A percentile compares a stretch with the other conserved stretches of the same genome.
Conservation (phyloP, 768 basidiomycete genomes). For the Heimioporus sp. region DNA sequence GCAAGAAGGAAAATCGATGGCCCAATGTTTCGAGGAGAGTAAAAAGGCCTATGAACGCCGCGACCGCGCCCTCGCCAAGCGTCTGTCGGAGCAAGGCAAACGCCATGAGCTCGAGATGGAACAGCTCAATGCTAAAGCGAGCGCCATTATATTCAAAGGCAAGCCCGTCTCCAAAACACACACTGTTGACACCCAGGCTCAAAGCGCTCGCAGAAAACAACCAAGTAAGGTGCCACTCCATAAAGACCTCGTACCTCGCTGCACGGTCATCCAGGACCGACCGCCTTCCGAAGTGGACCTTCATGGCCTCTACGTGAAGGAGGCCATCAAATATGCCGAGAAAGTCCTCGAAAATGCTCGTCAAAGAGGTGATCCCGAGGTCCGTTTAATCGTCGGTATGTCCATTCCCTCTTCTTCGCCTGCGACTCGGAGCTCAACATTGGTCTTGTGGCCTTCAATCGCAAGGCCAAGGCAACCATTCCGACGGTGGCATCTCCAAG, state of each 20-base stretch:
- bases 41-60: conserved; percentile 72
- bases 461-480: conserved; percentile 84
- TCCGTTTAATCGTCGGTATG: conserved; percentile 85
- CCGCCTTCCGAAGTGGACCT: conserved; percentile 76
- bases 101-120: conserved; percentile 75
- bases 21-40: conserved; percentile 54
- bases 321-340: conserved; percentile 77
- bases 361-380: conserved; percentile 52
- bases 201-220: conserved; percentile 61
- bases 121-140: conserved; percentile 71
- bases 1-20: conserved; percentile 76
- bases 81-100: conserved; percentile 78
- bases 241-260: background rate
- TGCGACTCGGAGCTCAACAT: too few species aligned
- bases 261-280: conserved; percentile 44
- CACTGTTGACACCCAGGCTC: background rate
- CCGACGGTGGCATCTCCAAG: conserved; percentile 70
- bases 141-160: conserved; percentile 73
- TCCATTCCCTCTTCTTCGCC: conserved; percentile 3
- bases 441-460: background rate
- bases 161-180: conserved; percentile 36
- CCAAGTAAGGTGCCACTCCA: conserved; percentile 37
- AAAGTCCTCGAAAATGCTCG: conserved; percentile 65
- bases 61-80: conserved; percentile 78
- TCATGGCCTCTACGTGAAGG: conserved; percentile 87